phyloP scores from a whole-genome alignment of 73 alveolate species.

The Stentor roeselii region DNA sequence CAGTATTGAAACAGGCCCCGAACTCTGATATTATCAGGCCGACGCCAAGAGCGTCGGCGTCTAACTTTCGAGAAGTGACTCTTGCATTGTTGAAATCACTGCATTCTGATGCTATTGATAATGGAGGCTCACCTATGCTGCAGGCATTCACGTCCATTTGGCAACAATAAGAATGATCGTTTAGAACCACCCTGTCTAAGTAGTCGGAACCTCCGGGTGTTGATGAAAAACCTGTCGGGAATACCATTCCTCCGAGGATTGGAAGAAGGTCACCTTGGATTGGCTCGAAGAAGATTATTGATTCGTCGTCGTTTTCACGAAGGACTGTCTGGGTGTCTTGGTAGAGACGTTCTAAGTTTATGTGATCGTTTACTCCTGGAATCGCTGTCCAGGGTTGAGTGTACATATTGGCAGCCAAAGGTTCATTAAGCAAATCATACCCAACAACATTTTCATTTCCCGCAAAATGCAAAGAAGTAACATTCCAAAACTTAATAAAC shows the following conservation, averaged over 20 bases:
- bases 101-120: conserved; percentile 52
- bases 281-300: conserved; percentile 80
- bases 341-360: conserved; percentile 61
- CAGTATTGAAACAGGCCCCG: conserved; percentile 63
- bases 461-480: conserved; percentile 48
- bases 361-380: conserved; percentile 72
- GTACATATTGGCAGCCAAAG: conserved; percentile 66
- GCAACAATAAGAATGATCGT: conserved; percentile 86
- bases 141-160: conserved; percentile 57
- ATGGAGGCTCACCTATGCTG: conserved; percentile 74
- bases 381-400: conserved; percentile 39
- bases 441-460: conserved; percentile 66
- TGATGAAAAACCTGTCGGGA: conserved; percentile 55
- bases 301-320: conserved; percentile 53
- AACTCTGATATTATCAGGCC: conserved; percentile 62
- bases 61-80: conserved; percentile 44
- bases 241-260: conserved; percentile 55
- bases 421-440: conserved; percentile 84
- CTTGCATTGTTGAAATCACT: conserved; percentile 59
- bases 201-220: conserved; percentile 62
- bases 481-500: conserved; percentile 75
- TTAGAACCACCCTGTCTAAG: conserved; percentile 53
- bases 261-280: conserved; percentile 71
- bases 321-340: conserved; percentile 55
- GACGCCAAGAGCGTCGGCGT: conserved; percentile 43